phyloP scores from a whole-genome alignment of 163 green algal genomes.

The Chlamydomonas reinhardtii region DNA sequence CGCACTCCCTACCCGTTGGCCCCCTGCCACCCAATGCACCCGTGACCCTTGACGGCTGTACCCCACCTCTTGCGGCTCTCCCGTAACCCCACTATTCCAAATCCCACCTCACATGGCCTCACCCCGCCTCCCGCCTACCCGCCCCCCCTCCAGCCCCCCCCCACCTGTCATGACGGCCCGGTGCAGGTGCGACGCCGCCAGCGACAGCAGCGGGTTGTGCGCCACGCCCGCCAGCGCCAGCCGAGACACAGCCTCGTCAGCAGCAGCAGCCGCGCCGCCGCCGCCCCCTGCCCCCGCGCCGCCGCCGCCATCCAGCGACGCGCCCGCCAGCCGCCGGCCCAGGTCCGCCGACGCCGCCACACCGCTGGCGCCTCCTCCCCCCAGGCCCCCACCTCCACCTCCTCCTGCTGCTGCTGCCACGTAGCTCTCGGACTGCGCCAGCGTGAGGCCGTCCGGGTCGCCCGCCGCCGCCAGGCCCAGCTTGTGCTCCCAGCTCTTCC shows the following conservation, averaged over 20 bases:
- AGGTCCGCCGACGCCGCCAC: no score
- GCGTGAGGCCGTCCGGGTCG: neutral
- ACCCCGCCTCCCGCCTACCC: neutral
- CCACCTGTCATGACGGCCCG: constrained; percentile 59
- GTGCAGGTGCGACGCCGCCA: constrained; percentile 72
- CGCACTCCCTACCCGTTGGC: no score
- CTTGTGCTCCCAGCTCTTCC: constrained; percentile 46
- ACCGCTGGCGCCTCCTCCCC: no score
- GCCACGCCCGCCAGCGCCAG: constrained; percentile 59
- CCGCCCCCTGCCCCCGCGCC: neutral
- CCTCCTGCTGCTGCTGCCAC: neutral
- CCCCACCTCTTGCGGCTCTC: no score
- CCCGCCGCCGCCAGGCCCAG: constrained; percentile 17
- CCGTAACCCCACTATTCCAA: no score
- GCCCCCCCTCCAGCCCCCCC: neutral
- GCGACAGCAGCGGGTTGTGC: constrained; percentile 67
- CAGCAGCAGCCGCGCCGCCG: neutral
- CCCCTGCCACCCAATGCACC: no score
- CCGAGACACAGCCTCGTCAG: constrained; percentile 14
- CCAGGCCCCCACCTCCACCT: no score
- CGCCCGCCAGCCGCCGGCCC: no score
- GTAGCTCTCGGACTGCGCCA: neutral
- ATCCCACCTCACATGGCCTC: no score
- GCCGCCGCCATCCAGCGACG: neutral
- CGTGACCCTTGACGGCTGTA: no score